Evolutionary conservation across 2,329 filamentous ascomycete genomes (phyloP).

Genomic region (Colletotrichum orchidophilum): DNA sequence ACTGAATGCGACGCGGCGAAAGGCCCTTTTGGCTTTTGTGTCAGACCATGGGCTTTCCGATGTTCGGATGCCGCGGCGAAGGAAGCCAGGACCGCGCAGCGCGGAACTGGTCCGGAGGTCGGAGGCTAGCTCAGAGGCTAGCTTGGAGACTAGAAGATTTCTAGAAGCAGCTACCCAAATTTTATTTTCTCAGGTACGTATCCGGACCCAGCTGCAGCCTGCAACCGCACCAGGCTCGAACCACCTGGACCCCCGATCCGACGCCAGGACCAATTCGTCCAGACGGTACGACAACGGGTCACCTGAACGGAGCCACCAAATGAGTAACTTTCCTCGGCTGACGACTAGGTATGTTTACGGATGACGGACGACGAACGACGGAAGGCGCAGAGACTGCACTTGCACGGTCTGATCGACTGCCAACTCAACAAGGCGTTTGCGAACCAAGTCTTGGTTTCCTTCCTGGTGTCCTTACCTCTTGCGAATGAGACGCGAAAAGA

Average conservation of each 20-base stretch:
- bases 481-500: constrained; percentile 5
- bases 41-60: constrained; percentile 25
- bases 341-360: not conserved
- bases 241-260: constrained; percentile 14
- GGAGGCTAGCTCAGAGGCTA: not conserved
- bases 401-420: constrained; percentile 12
- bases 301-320: constrained; percentile 18
- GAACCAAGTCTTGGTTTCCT: constrained; percentile 5
- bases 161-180: constrained; percentile 8
- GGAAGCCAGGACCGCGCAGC: not conserved
- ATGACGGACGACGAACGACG: not conserved
- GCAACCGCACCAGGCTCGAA: too few relatives aligned
- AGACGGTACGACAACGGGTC: constrained; percentile 6
- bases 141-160: constrained; percentile 29
- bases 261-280: constrained; percentile 23
- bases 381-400: not conserved
- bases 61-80: constrained; percentile 21
- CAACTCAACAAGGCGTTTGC: constrained; percentile 19
- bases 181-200: not conserved
- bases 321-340: not conserved
- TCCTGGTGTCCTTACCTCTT: not conserved
- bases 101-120: constrained; percentile 21
- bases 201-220: too few relatives aligned
- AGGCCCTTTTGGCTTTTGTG: constrained; percentile 21
- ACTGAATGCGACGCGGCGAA: not conserved